These are phyloP conservation scores for Boletus patriciae DNA, from an alignment of 768 basidiomycete genomes.

Conservation along the genomic window DNA sequence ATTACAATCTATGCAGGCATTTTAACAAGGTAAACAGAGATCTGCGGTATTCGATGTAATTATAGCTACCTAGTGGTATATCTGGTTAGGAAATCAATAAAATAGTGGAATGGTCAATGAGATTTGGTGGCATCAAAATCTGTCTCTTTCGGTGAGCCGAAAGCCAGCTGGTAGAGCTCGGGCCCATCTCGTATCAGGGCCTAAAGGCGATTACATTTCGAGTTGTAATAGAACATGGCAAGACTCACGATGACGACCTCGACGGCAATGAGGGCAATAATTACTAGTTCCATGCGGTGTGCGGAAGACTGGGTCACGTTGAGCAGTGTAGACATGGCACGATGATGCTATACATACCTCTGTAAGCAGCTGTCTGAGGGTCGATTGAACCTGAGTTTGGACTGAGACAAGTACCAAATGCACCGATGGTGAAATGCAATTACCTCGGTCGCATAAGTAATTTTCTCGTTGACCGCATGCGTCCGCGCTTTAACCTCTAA, in stretches of 20 bases:
- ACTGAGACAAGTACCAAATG: not conserved
- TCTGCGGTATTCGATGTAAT: constrained; percentile 6
- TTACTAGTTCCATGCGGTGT: constrained; percentile 93
- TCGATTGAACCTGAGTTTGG: constrained; percentile 68
- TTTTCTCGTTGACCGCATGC: constrained; percentile 84
- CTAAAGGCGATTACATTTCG: constrained; percentile 35
- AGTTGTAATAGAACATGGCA: not conserved
- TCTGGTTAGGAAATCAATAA: not conserved
- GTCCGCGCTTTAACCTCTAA: constrained; percentile 85
- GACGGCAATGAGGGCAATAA: constrained; percentile 91
- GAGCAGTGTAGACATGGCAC: not conserved
- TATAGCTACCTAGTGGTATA: constrained; percentile 3
- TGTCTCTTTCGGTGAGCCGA: constrained; percentile 21
- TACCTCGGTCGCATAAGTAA: constrained; percentile 84
- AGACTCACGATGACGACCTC: constrained; percentile 84
- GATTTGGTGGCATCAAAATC: not conserved
- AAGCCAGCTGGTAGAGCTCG: constrained; percentile 63
- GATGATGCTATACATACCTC: constrained; percentile 46
- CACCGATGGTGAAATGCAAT: not conserved
- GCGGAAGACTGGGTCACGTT: constrained; percentile 64
- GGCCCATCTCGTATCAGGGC: constrained; percentile 78
- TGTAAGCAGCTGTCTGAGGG: constrained; percentile 83
- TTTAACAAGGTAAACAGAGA: not conserved
- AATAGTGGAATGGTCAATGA: constrained; percentile 8
- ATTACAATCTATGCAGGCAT: not conserved